Conservation (phyloP, 306 rosid genomes). For the Crotalaria pallida region DNA sequence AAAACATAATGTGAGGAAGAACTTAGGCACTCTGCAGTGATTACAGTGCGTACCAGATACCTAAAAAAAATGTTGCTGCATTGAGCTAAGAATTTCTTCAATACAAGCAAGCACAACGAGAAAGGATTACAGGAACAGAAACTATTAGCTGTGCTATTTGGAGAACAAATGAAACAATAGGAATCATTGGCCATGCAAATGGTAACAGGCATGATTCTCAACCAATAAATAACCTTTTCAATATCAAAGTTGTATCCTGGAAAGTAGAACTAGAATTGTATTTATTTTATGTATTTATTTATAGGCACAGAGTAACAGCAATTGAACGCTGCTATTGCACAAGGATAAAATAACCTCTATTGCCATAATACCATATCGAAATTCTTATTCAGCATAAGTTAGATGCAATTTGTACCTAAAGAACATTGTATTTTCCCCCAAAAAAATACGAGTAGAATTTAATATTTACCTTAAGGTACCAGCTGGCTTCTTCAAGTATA, state of each 20-base stretch:
- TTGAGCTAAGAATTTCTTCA: background rate
- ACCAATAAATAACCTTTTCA: background rate
- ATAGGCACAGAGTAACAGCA: background rate
- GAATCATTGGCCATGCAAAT: background rate
- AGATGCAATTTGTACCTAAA: background rate
- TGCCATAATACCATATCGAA: background rate
- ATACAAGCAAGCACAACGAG: background rate
- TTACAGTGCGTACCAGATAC: too few species aligned
- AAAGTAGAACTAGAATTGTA: background rate
- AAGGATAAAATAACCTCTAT: background rate
- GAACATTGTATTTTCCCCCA: background rate
- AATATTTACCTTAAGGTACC: constrained; percentile 11
- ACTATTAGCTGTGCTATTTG: background rate
- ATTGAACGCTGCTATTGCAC: background rate
- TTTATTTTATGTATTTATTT: background rate
- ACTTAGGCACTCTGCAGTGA: background rate
- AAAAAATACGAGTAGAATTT: background rate
- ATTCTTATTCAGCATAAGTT: background rate
- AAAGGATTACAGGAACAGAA: background rate
- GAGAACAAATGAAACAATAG: background rate
- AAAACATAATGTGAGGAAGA: background rate
- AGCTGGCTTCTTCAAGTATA: background rate
- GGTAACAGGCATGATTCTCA: background rate
- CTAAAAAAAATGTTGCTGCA: background rate
- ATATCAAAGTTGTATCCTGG: background rate